Conservation (phyloP, 345 rosid species). For the Psidium friedrichsthalianum region DNA sequence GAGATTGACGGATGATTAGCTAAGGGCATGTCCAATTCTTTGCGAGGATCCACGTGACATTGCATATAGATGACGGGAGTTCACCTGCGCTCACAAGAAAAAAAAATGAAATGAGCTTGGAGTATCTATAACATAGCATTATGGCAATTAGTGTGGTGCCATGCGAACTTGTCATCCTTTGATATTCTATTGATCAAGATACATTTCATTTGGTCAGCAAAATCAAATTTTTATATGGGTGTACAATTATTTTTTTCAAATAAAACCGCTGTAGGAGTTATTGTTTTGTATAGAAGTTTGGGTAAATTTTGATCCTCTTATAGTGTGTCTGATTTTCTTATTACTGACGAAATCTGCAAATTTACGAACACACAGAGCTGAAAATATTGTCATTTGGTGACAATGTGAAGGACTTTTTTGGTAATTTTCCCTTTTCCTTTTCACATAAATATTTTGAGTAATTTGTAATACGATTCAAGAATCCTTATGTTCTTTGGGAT, state of each 20-base stretch:
- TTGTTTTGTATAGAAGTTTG: neutral
- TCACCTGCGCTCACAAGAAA: neutral
- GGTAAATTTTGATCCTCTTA: too few species aligned
- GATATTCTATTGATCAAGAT: accelerated
- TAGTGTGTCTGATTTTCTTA: too few species aligned
- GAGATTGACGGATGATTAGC: neutral
- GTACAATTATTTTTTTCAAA: neutral
- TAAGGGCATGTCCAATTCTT: neutral
- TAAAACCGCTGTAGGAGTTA: neutral
- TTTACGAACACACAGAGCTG: too few species aligned
- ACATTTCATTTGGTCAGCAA: neutral
- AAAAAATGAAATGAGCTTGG: neutral
- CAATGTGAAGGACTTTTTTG: too few species aligned
- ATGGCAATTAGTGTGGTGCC: neutral
- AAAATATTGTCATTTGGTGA: too few species aligned
- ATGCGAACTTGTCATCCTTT: neutral
- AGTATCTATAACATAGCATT: neutral
- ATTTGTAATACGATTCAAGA: too few species aligned
- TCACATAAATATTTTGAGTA: too few species aligned
- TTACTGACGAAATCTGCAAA: too few species aligned
- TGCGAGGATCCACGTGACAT: neutral
- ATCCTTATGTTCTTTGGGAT: too few species aligned
- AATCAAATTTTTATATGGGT: neutral
- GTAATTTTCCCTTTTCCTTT: too few species aligned
- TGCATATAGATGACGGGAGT: neutral